phyloP scores from a whole-genome alignment of 495 filamentous ascomycete genomes.

The Podospora comata region DNA sequence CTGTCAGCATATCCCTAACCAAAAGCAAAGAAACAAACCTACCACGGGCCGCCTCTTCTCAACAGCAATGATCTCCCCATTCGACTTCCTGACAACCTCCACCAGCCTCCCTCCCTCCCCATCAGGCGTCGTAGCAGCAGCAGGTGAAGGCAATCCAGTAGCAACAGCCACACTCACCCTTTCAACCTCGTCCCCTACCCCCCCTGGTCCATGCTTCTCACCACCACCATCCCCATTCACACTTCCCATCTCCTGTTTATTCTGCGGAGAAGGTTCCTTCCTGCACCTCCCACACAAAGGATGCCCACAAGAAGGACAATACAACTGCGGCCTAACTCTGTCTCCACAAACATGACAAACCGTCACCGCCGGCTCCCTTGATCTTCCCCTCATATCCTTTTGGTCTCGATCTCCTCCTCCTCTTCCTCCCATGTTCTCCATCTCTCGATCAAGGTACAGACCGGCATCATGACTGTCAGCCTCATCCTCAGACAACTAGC shows the following conservation, averaged over 20 bases:
- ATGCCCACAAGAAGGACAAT: slow-evolving; percentile 42
- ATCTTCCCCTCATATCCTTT: not conserved
- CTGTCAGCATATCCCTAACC: not conserved
- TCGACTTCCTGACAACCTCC: not conserved
- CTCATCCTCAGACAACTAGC: slow-evolving; percentile 43
- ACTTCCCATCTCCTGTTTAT: not conserved
- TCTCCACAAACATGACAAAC: slow-evolving; percentile 42
- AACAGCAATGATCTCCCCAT: not conserved
- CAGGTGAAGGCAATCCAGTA: not conserved
- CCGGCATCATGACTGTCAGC: slow-evolving; percentile 2
- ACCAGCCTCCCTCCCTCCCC: not conserved
- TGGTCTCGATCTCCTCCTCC: not conserved
- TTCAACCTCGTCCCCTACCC: slow-evolving; percentile 19
- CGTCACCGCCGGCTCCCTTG: slow-evolving; percentile 8
- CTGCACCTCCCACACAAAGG: slow-evolving; percentile 33
- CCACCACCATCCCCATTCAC: not conserved
- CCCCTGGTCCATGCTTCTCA: slow-evolving; percentile 5
- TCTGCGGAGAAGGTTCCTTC: slow-evolving; percentile 14
- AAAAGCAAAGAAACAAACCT: not conserved
- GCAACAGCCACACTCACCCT: slow-evolving; percentile 6
- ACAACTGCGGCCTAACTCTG: slow-evolving; percentile 31
- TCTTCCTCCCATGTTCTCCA: slow-evolving; percentile 22
- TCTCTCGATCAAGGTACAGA: slow-evolving; percentile 19
- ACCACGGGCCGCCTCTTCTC: slow-evolving; percentile 23
- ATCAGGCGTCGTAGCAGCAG: not conserved